Conservation (phyloP, 108 stramenopile genomes). For the Skeletonema potamos region DNA sequence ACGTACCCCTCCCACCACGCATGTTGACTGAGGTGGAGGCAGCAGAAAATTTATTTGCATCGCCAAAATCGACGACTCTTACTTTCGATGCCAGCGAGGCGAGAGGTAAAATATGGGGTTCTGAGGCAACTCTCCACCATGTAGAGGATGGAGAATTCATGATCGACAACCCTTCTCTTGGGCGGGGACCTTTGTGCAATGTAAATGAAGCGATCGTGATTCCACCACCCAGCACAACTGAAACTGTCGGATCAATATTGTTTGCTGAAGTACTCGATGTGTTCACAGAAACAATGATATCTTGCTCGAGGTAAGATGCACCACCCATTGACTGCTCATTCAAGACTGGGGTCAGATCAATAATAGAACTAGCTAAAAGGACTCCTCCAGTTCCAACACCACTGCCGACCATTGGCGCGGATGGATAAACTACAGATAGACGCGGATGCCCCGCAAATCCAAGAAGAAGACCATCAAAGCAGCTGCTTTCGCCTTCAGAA, state of each 20-base stretch:
- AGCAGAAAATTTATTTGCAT: constrained; percentile 5
- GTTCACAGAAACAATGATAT: constrained; percentile 58
- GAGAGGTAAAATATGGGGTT: constrained; percentile 81
- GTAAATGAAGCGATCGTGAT: constrained; percentile 67
- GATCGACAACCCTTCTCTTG: not conserved
- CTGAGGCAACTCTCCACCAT: constrained; percentile 67
- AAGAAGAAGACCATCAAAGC: constrained; percentile 57
- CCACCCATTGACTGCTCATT: constrained; percentile 58
- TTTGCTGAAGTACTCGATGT: constrained; percentile 12
- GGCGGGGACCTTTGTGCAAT: constrained; percentile 37
- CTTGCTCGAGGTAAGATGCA: constrained; percentile 64
- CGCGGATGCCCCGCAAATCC: constrained; percentile 82
- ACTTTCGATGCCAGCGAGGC: constrained; percentile 37
- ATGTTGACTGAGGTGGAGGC: constrained; percentile 7
- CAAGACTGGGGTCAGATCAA: constrained; percentile 74
- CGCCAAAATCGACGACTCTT: constrained; percentile 19
- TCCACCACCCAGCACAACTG: constrained; percentile 78
- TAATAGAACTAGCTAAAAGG: constrained; percentile 62
- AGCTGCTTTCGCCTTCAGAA: constrained; percentile 12
- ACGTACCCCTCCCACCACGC: not conserved
- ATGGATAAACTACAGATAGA: constrained; percentile 58
- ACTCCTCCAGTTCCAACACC: constrained; percentile 48
- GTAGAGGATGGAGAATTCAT: constrained; percentile 5
- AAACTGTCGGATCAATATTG: constrained; percentile 49
- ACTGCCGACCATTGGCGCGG: constrained; percentile 29